Percentiles rank a stretch among this genome's conserved stretches.
These are phyloP conservation scores for Truncatella angustata DNA, from an alignment of 2,329 filamentous ascomycete species.

Conservation along the genomic window DNA sequence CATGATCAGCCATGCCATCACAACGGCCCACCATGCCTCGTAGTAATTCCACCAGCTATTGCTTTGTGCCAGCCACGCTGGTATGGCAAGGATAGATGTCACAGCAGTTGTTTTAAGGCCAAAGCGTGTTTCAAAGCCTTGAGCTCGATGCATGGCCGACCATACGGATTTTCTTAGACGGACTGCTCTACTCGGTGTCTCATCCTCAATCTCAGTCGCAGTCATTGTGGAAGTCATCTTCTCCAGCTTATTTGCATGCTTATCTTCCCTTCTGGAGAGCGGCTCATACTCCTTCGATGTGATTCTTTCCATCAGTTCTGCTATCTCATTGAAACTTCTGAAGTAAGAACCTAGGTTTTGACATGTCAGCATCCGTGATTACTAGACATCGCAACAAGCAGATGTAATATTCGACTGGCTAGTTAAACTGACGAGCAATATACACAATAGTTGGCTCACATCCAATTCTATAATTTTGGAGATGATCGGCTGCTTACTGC, in stretches of 20 bases:
- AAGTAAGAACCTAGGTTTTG: constrained; percentile 34
- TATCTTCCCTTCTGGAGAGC: constrained; percentile 21
- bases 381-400: not conserved
- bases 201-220: constrained; percentile 34
- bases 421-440: too few relatives aligned
- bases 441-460: too few relatives aligned
- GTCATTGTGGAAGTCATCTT: constrained; percentile 38
- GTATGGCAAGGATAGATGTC: constrained; percentile 50
- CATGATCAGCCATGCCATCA: constrained; percentile 56
- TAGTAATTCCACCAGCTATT: constrained; percentile 53
- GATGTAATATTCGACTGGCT: not conserved
- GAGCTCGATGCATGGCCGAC: constrained; percentile 48
- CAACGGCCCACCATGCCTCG: constrained; percentile 58
- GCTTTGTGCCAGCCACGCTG: constrained; percentile 47
- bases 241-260: constrained; percentile 23
- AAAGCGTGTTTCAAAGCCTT: constrained; percentile 57
- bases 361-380: not conserved
- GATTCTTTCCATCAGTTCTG: constrained; percentile 40
- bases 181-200: constrained; percentile 19
- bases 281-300: constrained; percentile 37
- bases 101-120: constrained; percentile 55
- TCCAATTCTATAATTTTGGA: too few relatives aligned
- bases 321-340: constrained; percentile 43
- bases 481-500: too few relatives aligned
- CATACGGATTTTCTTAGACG: constrained; percentile 45